Percentiles rank a stretch among this genome's conserved stretches.
phyloP scores from a whole-genome alignment of 73 alveolate species.

The Symbiodinium natans region DNA sequence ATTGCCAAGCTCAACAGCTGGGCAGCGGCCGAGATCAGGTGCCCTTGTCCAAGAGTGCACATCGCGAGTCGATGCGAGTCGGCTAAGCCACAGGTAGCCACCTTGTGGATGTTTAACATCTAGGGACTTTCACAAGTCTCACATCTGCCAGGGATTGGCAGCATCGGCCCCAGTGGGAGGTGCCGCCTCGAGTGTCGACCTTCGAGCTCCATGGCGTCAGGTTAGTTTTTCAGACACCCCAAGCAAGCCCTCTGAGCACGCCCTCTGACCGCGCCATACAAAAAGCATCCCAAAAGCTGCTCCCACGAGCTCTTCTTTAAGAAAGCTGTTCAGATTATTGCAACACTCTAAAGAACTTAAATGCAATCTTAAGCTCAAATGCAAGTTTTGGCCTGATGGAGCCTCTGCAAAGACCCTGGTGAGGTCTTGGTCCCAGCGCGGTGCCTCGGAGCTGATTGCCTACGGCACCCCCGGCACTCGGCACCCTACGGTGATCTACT shows the following conservation, averaged over 20 bases:
- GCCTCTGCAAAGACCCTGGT: background rate
- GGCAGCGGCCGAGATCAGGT: background rate
- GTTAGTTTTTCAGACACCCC: too few relatives aligned
- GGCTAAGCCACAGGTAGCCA: too few relatives aligned
- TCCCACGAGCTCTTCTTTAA: too few relatives aligned
- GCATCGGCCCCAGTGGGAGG: background rate
- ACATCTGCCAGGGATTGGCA: background rate
- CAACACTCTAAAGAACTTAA: too few relatives aligned
- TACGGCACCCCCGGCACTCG: slow-evolving; percentile 21
- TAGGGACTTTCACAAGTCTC: background rate
- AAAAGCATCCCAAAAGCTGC: too few relatives aligned
- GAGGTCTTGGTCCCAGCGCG: slow-evolving; percentile 14
- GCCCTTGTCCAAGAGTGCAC: background rate
- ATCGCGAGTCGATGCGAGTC: too few relatives aligned
- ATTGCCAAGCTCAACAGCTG: background rate
- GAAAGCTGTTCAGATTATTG: too few relatives aligned
- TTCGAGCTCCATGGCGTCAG: background rate
- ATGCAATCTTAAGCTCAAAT: too few relatives aligned
- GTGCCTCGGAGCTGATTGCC: slow-evolving; percentile 2
- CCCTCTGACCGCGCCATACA: too few relatives aligned
- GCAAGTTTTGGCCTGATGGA: too few relatives aligned
- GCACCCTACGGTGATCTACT: background rate
- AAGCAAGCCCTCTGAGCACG: too few relatives aligned
- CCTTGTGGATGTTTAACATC: too few relatives aligned
- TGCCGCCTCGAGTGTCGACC: background rate